Base-by-base conservation (phyloP, 2,329 filamentous ascomycete genomes). In the Trichoderma hamatum region DNA sequence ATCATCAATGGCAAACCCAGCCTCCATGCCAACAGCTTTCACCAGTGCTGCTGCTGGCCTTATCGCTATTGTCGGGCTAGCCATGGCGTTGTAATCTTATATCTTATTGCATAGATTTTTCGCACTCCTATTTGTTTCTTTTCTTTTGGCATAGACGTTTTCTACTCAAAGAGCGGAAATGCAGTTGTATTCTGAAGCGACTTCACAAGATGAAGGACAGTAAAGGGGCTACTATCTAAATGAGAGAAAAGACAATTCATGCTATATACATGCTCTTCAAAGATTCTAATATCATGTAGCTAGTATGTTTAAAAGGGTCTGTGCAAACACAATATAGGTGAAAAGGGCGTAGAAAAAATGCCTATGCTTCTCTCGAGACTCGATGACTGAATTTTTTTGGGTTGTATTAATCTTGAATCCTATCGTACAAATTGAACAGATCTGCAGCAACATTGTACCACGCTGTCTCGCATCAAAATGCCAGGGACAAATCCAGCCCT, bases 31-130 rank as follows among this genome's bases (percentile, higher is more conserved):
- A 19, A 73, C 74, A 3, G 72, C 71, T 9, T 72, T 73, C 46
- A 70, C 67, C 32, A 70, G 68, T n/a, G 70, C 70, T 52, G 69
- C 69, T 1, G 73, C 66, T 43, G 74, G 71, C 14, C 60, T 73
- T n/a, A 61, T 72, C n/a, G 73, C 72, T n/a, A 30, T 74, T 9
- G 71, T 69, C 13, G 74, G 74, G 3, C n/a, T 75, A 4, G 73
- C 69, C 16, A 32, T 72, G 39, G 72, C 70, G 21, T 63, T 73
- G 28, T 73, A 52, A 69, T 34, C 54, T 46, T n/a, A 10, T 14
- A n/a, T 2, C 24, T 9, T 24, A 24, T 13, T 34, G 16, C 24
- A 26, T 11, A n/a, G 16, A 11, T 43, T 21, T 51, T 49, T 13
- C 21, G 11, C n/a, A n/a, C 28, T 7, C 19, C 9, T n/a, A 34